Percentiles rank a stretch among this genome's conserved stretches.
Conservation (phyloP, 495 filamentous ascomycete genomes). For the Annulohypoxylon moriforme region DNA sequence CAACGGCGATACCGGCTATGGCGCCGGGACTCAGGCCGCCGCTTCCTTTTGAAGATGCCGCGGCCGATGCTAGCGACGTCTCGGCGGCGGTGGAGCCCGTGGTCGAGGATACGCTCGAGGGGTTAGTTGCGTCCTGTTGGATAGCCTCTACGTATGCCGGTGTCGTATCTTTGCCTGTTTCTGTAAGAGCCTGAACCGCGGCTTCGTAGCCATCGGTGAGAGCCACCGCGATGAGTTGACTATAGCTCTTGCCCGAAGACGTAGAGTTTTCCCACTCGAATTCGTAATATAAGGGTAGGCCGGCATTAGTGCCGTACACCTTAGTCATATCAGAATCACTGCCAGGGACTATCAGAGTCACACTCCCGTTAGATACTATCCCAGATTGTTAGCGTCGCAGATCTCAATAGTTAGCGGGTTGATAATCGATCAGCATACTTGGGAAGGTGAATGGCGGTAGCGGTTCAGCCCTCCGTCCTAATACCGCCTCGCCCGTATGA, state of each 20-base stretch:
- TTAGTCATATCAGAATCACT: not conserved
- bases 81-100: constrained; percentile 15
- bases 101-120: not conserved
- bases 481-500: not conserved
- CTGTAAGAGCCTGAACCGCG: not conserved
- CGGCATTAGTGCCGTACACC: constrained; percentile 9
- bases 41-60: not conserved
- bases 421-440: constrained; percentile 10
- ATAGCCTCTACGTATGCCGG: constrained; percentile 8
- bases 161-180: not conserved
- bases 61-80: not conserved
- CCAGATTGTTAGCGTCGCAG: constrained; percentile 5
- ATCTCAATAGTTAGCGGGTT: not conserved
- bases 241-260: constrained; percentile 24
- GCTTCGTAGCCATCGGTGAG: not conserved
- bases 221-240: constrained; percentile 25
- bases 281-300: constrained; percentile 31
- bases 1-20: constrained; percentile 59
- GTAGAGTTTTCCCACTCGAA: constrained; percentile 34
- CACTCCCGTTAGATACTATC: constrained; percentile 18
- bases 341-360: constrained; percentile 10
- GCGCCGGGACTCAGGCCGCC: constrained; percentile 48
- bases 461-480: not conserved
- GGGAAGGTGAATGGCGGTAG: constrained; percentile 17
- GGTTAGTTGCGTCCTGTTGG: not conserved